Conservation (phyloP, 2,329 filamentous ascomycete genomes). For the Penicillium sp. region DNA sequence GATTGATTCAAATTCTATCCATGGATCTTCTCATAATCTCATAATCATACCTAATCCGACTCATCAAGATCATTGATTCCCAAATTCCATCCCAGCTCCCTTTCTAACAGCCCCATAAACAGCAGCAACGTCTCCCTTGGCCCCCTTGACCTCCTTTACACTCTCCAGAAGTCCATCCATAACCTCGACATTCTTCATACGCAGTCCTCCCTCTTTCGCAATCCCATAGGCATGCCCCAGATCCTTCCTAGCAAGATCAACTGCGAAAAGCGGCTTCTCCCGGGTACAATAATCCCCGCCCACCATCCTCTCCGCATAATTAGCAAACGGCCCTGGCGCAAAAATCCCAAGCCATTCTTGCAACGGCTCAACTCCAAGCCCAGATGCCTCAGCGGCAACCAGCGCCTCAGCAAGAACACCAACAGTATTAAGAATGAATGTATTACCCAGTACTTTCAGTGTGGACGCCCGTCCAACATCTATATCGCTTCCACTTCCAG, state of each 20-base stretch:
- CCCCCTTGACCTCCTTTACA: constrained; percentile 69
- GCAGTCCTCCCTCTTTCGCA: constrained; percentile 62
- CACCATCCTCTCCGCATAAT: constrained; percentile 73
- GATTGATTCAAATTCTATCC: neutral
- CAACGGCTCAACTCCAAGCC: constrained; percentile 68
- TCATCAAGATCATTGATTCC: constrained; percentile 52
- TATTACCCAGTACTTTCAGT: constrained; percentile 83
- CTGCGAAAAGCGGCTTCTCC: constrained; percentile 76
- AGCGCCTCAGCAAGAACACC: constrained; percentile 77
- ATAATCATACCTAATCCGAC: neutral
- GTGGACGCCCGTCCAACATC: constrained; percentile 69
- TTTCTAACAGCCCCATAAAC: constrained; percentile 79
- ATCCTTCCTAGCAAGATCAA: constrained; percentile 82
- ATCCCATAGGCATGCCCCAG: constrained; percentile 69
- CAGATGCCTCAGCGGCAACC: constrained; percentile 75
- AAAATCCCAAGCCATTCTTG: constrained; percentile 70
- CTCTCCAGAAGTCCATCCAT: constrained; percentile 67
- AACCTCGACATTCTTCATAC: constrained; percentile 64
- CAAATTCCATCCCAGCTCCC: constrained; percentile 72
- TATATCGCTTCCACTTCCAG: constrained; percentile 56
- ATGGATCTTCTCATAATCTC: neutral
- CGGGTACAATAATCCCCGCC: constrained; percentile 73
- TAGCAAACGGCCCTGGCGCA: constrained; percentile 73
- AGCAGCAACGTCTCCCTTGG: constrained; percentile 73
- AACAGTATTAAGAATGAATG: constrained; percentile 80